phyloP scores from a whole-genome alignment of 805 yeast genomes.

The Candida namnaoensis region DNA sequence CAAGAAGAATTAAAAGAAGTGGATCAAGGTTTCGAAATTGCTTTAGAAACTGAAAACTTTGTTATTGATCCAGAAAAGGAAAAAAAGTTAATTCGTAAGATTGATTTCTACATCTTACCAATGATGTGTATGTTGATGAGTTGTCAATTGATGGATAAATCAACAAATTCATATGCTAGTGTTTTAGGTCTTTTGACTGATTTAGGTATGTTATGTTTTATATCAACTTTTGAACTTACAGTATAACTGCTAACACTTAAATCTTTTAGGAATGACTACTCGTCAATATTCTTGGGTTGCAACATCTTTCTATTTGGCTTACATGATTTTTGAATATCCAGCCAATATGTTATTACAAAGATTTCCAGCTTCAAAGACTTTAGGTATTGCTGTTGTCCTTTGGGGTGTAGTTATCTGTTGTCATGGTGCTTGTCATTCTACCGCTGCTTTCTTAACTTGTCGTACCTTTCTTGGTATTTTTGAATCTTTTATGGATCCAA shows the following conservation, averaged over 20 bases:
- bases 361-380: slow-evolving; percentile 31
- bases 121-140: slow-evolving; percentile 23
- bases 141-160: slow-evolving; percentile 30
- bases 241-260: too few relatives aligned
- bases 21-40: neutral
- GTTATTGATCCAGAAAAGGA: slow-evolving; percentile 5
- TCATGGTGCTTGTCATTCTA: slow-evolving; percentile 24
- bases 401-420: slow-evolving; percentile 30
- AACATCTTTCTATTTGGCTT: slow-evolving; percentile 35
- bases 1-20: neutral
- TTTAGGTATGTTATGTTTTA: slow-evolving; percentile 24
- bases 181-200: slow-evolving; percentile 28
- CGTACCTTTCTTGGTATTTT: slow-evolving; percentile 32
- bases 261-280: slow-evolving; percentile 29
- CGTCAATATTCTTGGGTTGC: slow-evolving; percentile 35
- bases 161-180: slow-evolving; percentile 27
- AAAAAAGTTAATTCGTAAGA: slow-evolving; percentile 23
- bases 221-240: too few relatives aligned
- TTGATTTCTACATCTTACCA: slow-evolving; percentile 28
- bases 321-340: slow-evolving; percentile 37
- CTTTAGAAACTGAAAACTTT: neutral
- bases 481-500: slow-evolving; percentile 36
- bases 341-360: slow-evolving; percentile 30
- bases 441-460: slow-evolving; percentile 32
- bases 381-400: slow-evolving; percentile 21